Evolutionary conservation across 805 yeast genomes (phyloP), one percentile per base, ranked within the genome.

Genomic region (Kuraishia hungarica): DNA sequence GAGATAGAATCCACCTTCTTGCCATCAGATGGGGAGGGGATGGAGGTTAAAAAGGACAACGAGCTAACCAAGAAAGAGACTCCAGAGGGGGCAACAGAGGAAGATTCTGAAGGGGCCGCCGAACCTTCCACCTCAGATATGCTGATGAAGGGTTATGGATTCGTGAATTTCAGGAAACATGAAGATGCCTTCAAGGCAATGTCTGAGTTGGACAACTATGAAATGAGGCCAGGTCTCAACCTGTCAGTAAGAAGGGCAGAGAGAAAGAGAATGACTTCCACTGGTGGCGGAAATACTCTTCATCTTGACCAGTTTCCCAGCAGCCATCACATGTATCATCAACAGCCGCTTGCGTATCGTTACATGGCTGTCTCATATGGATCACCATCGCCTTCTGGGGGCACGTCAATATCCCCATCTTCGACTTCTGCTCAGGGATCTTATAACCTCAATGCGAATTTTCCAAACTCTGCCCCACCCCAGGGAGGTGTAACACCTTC

Each of bases 1-100:
- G 72, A 69, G 15, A 74, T 87, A 28, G 80, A 75, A 21, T 72
- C 80, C 1, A 72, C 80, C 13, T 79, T 79, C 56, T 68, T 84
- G 59, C 91, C 91, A 1, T 47, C 53, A 22, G 52, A 51, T 20
- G 52, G 17, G 21, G 43, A 35, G 43, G n/a, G 5, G 4, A 13
- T 17, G 8, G 43, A 35, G 43, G 15, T 17, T 35, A 15, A 7
- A 35, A 13, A 8, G 8, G 43, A 13, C 17, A 35, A 4, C 3
- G 43, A 8, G 17, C 11, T 13, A 15, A 3, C 3, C 15, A 15
- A 35, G n/a, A 35, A 35, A 17, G n/a, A 35, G 11, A 4, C 43
- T 35, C 8, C 15, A 15, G 43, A 35, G 5, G 11, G 4, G 11
- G 17, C 17, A 7, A 24, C 13, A 17, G 51, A 21, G 43, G 54